Evolutionary conservation across 2,329 filamentous ascomycete species (phyloP).

Genomic region (Colletotrichum aenigma): DNA sequence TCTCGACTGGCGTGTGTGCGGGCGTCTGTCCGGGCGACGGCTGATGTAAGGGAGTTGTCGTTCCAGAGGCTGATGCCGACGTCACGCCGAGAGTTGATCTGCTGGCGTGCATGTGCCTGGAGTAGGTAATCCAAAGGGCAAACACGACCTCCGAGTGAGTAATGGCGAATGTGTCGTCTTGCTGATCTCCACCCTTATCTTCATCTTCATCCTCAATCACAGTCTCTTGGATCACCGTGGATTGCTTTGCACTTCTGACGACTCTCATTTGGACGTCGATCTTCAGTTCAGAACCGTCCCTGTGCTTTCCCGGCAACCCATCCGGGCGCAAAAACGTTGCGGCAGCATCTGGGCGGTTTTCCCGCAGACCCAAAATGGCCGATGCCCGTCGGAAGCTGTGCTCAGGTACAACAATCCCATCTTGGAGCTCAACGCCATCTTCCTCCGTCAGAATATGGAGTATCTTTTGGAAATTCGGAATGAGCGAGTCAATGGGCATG

Average conservation of each 20-base stretch:
- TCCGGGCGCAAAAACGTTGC: constrained; percentile 83
- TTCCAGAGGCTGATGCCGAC: constrained; percentile 67
- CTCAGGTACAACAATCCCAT: constrained; percentile 97
- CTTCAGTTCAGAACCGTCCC: constrained; percentile 89
- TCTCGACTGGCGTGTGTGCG: constrained; percentile 60
- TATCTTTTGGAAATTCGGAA: constrained; percentile 87
- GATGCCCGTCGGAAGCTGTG: constrained; percentile 92
- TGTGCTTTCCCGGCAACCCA: constrained; percentile 83
- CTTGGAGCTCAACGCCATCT: constrained; percentile 80
- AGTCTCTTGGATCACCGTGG: constrained; percentile 64
- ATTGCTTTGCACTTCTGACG: constrained; percentile 82
- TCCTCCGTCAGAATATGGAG: constrained; percentile 83
- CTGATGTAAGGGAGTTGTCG: constrained; percentile 76
- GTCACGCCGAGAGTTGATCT: constrained; percentile 63
- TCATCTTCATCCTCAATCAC: constrained; percentile 64
- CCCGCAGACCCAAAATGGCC: constrained; percentile 80
- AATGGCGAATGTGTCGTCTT: constrained; percentile 50
- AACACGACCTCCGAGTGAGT: constrained; percentile 80
- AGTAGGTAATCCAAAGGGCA: constrained; percentile 97
- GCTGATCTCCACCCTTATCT: constrained; percentile 36
- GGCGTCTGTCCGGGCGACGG: constrained; percentile 77
- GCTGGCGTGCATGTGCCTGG: constrained; percentile 83
- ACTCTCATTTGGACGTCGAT: constrained; percentile 97
- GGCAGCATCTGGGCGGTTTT: constrained; percentile 80
- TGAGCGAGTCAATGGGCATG: constrained; percentile 76